These are phyloP conservation scores for Fusarium tanahbumbuense DNA, from an alignment of 2,329 filamentous ascomycete species.

Conservation along the genomic window DNA sequence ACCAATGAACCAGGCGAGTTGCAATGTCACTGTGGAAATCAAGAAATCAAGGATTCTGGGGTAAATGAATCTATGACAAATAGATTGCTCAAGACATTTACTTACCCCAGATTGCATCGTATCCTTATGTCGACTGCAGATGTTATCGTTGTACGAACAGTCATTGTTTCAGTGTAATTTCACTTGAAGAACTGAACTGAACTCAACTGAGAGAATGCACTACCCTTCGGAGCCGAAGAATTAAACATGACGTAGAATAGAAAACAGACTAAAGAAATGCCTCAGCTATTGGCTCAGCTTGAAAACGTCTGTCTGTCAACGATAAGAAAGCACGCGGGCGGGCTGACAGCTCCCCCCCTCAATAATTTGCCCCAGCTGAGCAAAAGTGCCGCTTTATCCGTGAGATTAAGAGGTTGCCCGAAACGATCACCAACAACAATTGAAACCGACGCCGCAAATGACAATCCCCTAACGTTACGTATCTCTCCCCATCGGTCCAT, in stretches of 20 bases:
- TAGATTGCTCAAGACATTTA: slow-evolving; percentile 26
- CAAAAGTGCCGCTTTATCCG: slow-evolving; percentile 38
- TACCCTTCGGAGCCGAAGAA: slow-evolving; percentile 1
- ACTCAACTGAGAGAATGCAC: too few species aligned
- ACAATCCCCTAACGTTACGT: slow-evolving; percentile 24
- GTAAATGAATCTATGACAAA: slow-evolving; percentile 36
- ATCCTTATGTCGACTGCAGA: slow-evolving; percentile 4
- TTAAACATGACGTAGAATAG: not conserved
- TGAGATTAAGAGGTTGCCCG: slow-evolving; percentile 13
- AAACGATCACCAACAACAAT: slow-evolving; percentile 15
- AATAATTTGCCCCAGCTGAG: slow-evolving; percentile 33
- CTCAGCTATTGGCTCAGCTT: slow-evolving; percentile 4
- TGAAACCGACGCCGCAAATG: not conserved
- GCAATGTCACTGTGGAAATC: slow-evolving; percentile 13
- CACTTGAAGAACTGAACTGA: not conserved
- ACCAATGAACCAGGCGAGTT: slow-evolving; percentile 1
- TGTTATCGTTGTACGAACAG: not conserved
- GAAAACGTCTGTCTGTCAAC: not conserved
- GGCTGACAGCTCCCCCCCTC: not conserved
- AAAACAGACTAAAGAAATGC: not conserved
- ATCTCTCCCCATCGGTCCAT: slow-evolving; percentile 3
- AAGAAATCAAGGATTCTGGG: slow-evolving; percentile 22
- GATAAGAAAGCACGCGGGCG: slow-evolving; percentile 17
- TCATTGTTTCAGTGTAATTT: not conserved
- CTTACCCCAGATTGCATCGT: slow-evolving; percentile 30